A percentile compares a stretch with the other conserved stretches of the same genome.
Evolutionary conservation across 2,329 filamentous ascomycete species (phyloP).

Genomic region (Ascochyta fabae): DNA sequence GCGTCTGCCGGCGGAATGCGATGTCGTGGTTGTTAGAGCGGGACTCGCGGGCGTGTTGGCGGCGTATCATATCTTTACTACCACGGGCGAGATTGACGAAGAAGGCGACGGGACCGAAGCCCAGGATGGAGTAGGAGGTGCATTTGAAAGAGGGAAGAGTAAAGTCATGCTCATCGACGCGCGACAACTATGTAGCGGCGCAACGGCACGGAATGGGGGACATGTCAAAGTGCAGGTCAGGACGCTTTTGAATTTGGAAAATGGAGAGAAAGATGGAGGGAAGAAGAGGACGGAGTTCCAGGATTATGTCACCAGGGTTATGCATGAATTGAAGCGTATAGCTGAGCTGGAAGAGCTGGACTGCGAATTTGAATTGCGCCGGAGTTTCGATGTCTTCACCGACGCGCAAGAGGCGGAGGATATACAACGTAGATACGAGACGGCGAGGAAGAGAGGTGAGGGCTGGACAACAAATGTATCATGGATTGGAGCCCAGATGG

Average conservation of each 20-base stretch:
- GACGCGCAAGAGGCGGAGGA: conserved; percentile 8
- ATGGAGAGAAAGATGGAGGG: neutral
- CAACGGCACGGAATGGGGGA: conserved; percentile 43
- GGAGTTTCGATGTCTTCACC: conserved; percentile 30
- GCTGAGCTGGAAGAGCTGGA: conserved; percentile 21
- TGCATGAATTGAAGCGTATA: conserved; percentile 21
- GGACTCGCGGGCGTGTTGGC: conserved; percentile 44
- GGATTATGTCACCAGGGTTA: conserved; percentile 18
- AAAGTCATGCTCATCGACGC: conserved; percentile 34
- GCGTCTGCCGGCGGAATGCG: conserved; percentile 31
- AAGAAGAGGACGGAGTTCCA: conserved; percentile 22
- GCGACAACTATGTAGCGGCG: conserved; percentile 30
- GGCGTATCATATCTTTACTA: conserved; percentile 36
- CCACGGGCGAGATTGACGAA: neutral
- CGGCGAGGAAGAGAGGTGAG: conserved; percentile 12
- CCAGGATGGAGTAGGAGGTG: neutral
- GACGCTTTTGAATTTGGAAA: conserved; percentile 31
- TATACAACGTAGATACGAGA: conserved; percentile 18
- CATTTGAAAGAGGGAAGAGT: neutral
- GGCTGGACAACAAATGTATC: conserved; percentile 26
- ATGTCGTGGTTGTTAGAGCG: conserved; percentile 45
- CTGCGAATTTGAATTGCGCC: conserved; percentile 33
- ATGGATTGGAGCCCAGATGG: conserved; percentile 13
- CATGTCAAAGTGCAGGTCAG: conserved; percentile 57
- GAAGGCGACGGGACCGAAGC: neutral